Base-by-base conservation (phyloP, 2,329 filamentous ascomycete genomes). In the Alternaria sp. region DNA sequence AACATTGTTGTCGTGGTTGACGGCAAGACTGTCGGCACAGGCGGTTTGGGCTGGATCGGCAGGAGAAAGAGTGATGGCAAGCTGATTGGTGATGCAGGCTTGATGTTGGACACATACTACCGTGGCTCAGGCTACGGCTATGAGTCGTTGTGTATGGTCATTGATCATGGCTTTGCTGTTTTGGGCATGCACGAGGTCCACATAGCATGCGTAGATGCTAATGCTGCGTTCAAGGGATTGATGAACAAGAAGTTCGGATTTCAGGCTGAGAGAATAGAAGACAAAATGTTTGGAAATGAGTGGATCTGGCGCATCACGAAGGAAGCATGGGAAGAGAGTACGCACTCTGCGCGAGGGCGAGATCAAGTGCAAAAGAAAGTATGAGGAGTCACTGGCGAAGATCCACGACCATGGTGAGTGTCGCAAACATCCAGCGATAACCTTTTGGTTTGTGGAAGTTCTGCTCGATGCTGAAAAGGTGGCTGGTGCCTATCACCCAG, bases 141-240 rank as follows among this genome's bases (percentile, higher is more conserved):
- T 23, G 55, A 57, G 21, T 20, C 55, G 20, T n/a, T 57, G 3
- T 49, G 55, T 46, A 57, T 57, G 41, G 20, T 11, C 9, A 49
- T 57, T 58, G 55, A 58, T 26, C 21, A 58, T 41, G 55, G 55
- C 6, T 50, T 58, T 18, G 26, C 44, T 33, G 55, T 58, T 9
- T 30, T 58, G n/a, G 55, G 44, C 28, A 58, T 58, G 30, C 15
- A 58, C 2, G 55, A 58, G 49, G 21, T 50, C 11, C 28, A 58
- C 20, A 46, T 49, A 8, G 26, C 44, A 3, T 58, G 55, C 6
- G 45, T 58, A 33, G 44, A 58, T 41, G 44, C 55, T 23, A 57
- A 49, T 15, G 12, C 30, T 20, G 55, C 55, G 26, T 49, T 57
- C 26, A 57, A 49, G 26, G 44, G 43, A 4, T 12, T 57, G 55